Base-by-base conservation (phyloP, 805 yeast genomes). In the Candida sanyiensis region DNA sequence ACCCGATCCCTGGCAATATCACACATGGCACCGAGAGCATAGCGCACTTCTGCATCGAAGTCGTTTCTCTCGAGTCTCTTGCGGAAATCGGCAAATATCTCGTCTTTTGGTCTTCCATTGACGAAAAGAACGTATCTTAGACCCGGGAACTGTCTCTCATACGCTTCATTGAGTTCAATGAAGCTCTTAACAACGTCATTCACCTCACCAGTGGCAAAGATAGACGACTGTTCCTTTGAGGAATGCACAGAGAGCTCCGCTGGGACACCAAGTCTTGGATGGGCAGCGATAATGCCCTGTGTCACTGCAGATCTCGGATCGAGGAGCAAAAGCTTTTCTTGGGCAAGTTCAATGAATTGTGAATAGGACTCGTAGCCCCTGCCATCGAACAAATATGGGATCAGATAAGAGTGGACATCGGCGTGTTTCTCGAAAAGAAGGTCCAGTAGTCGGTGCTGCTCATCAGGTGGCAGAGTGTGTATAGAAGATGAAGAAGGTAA, bases 51-150 rank as follows among this genome's bases (percentile, higher is more conserved):
- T 23, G 47, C 37, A 6, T 49, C 55, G 41, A 75, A 68, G 51
- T 80, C 73, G n/a, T 63, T 64, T 37, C 81, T 65, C 2, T 58
- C 59, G 3, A 88, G 83, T 46, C 93, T 69, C 23, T 44, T 42
- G 33, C 57, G 57, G 85, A 84, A 83, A 45, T 76, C 65, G 19
- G 60, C 59, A 76, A 86, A 80, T 20, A 88, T 77, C 15, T 60
- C 77, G 6, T 67, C 66, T 43, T 95, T 68, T 2, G 78, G 57
- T 47, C 96, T 66, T 1, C 95, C 96, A 60, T 86, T 85, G 12
- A 88, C 97, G 59, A 89, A 88, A 7, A 85, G 87, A 9, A 88
- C 96, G 56, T 84, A 88, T 32, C 88, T 67, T 38, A 89, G 70
- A 1, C 96, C 83, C 9, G 80, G 83, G 48, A 77, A 81, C 28